These are phyloP conservation scores for Colletotrichum falcatum DNA, from an alignment of 2,329 filamentous ascomycete species.

Conservation along the genomic window DNA sequence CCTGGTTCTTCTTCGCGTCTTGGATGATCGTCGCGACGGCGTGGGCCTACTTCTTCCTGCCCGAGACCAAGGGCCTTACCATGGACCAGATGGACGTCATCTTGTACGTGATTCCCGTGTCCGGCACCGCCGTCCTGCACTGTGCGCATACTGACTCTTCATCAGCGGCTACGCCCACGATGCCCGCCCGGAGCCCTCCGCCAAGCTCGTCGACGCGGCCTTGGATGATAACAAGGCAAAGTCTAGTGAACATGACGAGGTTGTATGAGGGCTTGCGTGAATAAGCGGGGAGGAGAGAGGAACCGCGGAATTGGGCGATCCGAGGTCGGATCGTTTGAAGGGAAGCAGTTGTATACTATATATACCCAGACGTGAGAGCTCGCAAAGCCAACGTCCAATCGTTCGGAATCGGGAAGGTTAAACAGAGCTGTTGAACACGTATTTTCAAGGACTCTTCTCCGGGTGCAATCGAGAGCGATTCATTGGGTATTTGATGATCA, in stretches of 20 bases:
- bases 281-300: neutral
- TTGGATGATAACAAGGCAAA: conserved; percentile 31
- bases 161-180: conserved; percentile 36
- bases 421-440: neutral
- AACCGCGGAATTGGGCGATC: neutral
- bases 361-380: neutral
- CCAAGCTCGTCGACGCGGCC: conserved; percentile 16
- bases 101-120: conserved; percentile 12
- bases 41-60: conserved; percentile 64
- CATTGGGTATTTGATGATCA: neutral
- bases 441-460: neutral
- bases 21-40: conserved; percentile 61
- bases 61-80: conserved; percentile 66
- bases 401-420: neutral
- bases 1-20: conserved; percentile 68
- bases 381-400: neutral
- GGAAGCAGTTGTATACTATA: neutral
- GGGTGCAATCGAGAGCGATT: neutral
- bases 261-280: neutral
- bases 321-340: too few species aligned
- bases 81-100: conserved; percentile 63
- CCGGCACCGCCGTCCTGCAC: too few species aligned
- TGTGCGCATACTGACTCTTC: neutral
- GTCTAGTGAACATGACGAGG: conserved; percentile 28
- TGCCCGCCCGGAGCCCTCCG: conserved; percentile 19